Base-by-base conservation (phyloP, 2,329 filamentous ascomycete species). In the Aphanoascus verrucosus region DNA sequence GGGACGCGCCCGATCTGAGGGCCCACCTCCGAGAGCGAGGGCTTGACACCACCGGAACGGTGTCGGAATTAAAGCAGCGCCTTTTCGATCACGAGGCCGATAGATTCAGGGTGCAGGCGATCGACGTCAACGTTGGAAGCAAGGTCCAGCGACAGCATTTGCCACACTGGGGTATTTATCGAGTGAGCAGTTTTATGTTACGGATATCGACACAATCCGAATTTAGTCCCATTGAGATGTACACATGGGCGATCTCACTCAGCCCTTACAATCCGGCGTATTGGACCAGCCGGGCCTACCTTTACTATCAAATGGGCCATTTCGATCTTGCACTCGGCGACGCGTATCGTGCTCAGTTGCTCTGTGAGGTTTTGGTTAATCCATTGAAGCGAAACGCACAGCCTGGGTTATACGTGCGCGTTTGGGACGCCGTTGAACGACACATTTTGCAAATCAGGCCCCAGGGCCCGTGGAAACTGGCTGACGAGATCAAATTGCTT, bases 301-400 rank as follows among this genome's bases (percentile, higher is more conserved):
- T 66, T 12, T 62, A 65, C 57, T 69, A 68, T 40, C 60, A 63
- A 35, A 60, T 61, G 44, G 65, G 60, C 1, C 60, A 62, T 40
- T 68, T 64, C 32, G 67, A 69, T 51, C 62, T 69, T 19, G 67
- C 67, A 6, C 56, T 69, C n/a, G 67, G 67, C 11, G 67, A 69
- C 37, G 66, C 66, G 15, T 66, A 69, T 55, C 66, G 66, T 12
- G 66, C 66, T 2, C 60, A 63, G 43, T 56, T 64, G 52, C 61
- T 69, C 8, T 67, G 64, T 40, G 66, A 69, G 43, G 58, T 65
- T 6, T 50, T 67, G 11, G 47, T 45, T 15, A 62, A 64, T 53
- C 52, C 53, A 5, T 31, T 43, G 2, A 50, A 58, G 23, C 59
- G 63, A 11, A 62, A 59, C 55, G 52, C 50, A 7, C 60, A 61